Evolutionary conservation across 768 basidiomycete species (phyloP).

Genomic region (Pulveroboletus sp.): DNA sequence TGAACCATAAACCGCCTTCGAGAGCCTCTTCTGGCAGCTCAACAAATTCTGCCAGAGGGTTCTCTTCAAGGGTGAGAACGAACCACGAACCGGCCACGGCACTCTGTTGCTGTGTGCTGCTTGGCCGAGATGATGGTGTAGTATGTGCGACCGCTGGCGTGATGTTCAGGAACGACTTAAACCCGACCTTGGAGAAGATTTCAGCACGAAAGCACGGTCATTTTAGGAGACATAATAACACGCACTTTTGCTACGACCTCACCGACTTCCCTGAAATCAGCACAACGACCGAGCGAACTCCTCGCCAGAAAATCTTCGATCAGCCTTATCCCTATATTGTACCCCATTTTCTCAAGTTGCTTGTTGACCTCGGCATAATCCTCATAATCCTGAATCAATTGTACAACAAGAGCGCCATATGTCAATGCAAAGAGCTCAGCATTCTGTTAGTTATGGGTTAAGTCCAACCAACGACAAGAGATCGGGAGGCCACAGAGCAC

Average conservation of each 20-base stretch:
- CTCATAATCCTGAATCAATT: constrained; percentile 98
- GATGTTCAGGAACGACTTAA: constrained; percentile 96
- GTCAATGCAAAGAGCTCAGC: constrained; percentile 96
- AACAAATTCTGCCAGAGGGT: constrained; percentile 94
- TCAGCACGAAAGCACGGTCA: neutral
- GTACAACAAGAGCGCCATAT: constrained; percentile 96
- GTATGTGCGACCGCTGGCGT: constrained; percentile 76
- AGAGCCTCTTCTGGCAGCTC: constrained; percentile 91
- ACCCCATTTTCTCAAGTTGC: constrained; percentile 99
- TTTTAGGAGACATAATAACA: neutral
- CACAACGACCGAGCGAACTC: constrained; percentile 85
- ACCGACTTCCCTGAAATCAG: constrained; percentile 90
- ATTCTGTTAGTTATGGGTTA: constrained; percentile 57
- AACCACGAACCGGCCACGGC: constrained; percentile 56
- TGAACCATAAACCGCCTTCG: constrained; percentile 94
- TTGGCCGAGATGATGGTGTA: constrained; percentile 48
- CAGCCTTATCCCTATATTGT: constrained; percentile 92
- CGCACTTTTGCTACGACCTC: constrained; percentile 91
- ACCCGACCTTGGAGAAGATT: constrained; percentile 67
- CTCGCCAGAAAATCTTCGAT: constrained; percentile 97
- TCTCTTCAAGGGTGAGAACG: constrained; percentile 87
- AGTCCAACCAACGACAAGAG: constrained; percentile 8
- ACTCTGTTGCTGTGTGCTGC: constrained; percentile 38
- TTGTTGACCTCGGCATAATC: constrained; percentile 94
- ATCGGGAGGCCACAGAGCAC: constrained; percentile 7